Base-by-base conservation (phyloP, 257 asterid species). In the Salvia rosmarinus region DNA sequence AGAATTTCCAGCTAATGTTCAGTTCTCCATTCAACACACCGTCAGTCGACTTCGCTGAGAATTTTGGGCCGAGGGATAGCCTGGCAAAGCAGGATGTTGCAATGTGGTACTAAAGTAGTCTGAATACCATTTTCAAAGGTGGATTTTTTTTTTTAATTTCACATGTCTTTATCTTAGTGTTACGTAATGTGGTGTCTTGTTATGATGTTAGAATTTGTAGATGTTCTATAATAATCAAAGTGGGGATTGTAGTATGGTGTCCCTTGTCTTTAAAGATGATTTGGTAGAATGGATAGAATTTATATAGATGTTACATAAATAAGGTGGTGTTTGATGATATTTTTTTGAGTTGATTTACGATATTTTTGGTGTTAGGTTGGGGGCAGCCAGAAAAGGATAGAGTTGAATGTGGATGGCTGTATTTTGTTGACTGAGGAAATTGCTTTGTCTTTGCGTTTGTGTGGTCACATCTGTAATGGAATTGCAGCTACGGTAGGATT, bases 1-100 rank as follows among this genome's bases (percentile, higher is more conserved):
- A 90, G 58, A 85, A 68, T 49, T 85, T 88, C 86, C 90, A 54
- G 59, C 46, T 81, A 44, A 79, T 84, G 85, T 89, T 84, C 58
- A 86, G 85, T 49, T 76, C 96, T 17, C 90, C 91, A 2, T 87
- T 86, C 84, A 89, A 85, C 46, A 23, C 83, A 7, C 59, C 82
- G 0, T 3, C 90, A 1, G 71, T 77, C 3, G 95, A 87, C 58
- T 87, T 56, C 13, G 2, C 82, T 10, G 90, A 72, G 4, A 79
- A 80, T 37, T 72, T 83, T 17, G 81, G 71, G 51, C 55, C 82
- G 4, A 86, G 85, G 77, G 90, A 81, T 34, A 75, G 74, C 68
- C 13, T 83, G 58, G 77, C 81, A 5, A 88, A 90, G 83, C 89
- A 78, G 77, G 91, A 88, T 55, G 74, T 66, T 21, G 14, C 89